These are phyloP conservation scores for Lactarius tabidus DNA, from an alignment of 768 basidiomycete species.

Conservation along the genomic window DNA sequence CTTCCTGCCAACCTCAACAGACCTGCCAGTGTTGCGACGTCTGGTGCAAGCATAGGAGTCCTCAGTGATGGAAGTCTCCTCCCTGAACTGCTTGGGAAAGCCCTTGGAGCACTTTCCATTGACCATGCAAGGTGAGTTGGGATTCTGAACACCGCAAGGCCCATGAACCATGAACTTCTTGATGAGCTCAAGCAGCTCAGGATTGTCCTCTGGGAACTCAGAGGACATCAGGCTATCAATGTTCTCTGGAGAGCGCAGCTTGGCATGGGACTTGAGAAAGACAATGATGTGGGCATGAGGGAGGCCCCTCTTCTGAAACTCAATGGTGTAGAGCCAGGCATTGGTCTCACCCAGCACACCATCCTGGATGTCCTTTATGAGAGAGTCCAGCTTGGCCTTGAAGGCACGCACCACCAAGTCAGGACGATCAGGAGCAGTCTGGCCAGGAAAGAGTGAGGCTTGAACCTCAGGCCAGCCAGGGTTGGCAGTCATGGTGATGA, in stretches of 20 bases:
- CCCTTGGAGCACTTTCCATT: too few relatives aligned
- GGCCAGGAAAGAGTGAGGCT: conserved; percentile 3
- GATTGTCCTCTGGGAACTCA: conserved; percentile 36
- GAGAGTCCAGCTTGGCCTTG: too few relatives aligned
- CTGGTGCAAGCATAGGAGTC: conserved; percentile 43
- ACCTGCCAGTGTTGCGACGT: conserved; percentile 36
- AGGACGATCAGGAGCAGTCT: conserved; percentile 41
- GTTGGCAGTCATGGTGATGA: conserved; percentile 49
- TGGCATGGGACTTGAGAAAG: conserved; percentile 36
- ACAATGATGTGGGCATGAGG: conserved; percentile 53
- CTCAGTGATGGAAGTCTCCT: conserved; percentile 35
- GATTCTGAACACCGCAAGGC: conserved; percentile 40
- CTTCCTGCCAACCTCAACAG: conserved; percentile 28
- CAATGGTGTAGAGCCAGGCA: conserved; percentile 48
- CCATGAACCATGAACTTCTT: conserved; percentile 46
- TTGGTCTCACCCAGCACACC: conserved; percentile 41
- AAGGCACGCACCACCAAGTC: too few relatives aligned
- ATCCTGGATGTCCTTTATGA: conserved; percentile 34
- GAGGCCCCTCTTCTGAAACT: conserved; percentile 55
- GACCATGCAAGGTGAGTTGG: conserved; percentile 4
- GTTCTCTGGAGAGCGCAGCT: conserved; percentile 35
- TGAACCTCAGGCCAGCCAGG: conserved; percentile 40
- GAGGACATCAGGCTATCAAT: conserved; percentile 43
- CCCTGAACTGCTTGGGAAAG: conserved; percentile 30
- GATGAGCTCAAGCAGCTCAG: conserved; percentile 40